These are phyloP conservation scores for Plasmodium gallinaceum DNA, from an alignment of 169 alveolate genomes.

Conservation along the genomic window DNA sequence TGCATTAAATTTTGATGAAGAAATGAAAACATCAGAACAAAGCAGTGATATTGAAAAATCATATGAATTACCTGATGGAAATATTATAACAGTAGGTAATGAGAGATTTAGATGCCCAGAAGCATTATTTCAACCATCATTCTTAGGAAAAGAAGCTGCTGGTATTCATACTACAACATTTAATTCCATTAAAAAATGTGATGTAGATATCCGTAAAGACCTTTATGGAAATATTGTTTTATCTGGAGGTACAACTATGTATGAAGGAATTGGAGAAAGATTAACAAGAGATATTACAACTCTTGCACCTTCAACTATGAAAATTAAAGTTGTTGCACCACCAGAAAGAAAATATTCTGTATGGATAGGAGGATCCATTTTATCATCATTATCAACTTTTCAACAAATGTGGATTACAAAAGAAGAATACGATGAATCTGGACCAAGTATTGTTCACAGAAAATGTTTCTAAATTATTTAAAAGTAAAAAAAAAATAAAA, in stretches of 20 bases:
- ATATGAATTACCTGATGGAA: slow-evolving; percentile 99
- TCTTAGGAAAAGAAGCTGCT: slow-evolving; percentile 95
- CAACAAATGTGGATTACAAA: slow-evolving; percentile 98
- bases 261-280: slow-evolving; percentile 97
- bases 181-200: slow-evolving; percentile 94
- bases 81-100: slow-evolving; percentile 94
- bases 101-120: slow-evolving; percentile 99
- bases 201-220: slow-evolving; percentile 96
- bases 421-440: slow-evolving; percentile 98
- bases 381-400: slow-evolving; percentile 96
- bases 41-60: slow-evolving; percentile 90
- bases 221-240: slow-evolving; percentile 96
- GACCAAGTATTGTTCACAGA: slow-evolving; percentile 98
- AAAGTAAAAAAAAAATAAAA: not conserved
- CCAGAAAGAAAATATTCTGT: slow-evolving; percentile 99
- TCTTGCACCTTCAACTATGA: slow-evolving; percentile 97
- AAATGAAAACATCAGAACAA: slow-evolving; percentile 91
- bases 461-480: slow-evolving; percentile 92
- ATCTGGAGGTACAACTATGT: slow-evolving; percentile 98
- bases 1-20: slow-evolving; percentile 97
- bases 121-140: slow-evolving; percentile 96
- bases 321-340: slow-evolving; percentile 98
- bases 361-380: slow-evolving; percentile 99
- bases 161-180: slow-evolving; percentile 95
- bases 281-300: slow-evolving; percentile 97